Evolutionary conservation across 2,329 filamentous ascomycete genomes (phyloP).

Genomic region (Xylariaceae sp.): DNA sequence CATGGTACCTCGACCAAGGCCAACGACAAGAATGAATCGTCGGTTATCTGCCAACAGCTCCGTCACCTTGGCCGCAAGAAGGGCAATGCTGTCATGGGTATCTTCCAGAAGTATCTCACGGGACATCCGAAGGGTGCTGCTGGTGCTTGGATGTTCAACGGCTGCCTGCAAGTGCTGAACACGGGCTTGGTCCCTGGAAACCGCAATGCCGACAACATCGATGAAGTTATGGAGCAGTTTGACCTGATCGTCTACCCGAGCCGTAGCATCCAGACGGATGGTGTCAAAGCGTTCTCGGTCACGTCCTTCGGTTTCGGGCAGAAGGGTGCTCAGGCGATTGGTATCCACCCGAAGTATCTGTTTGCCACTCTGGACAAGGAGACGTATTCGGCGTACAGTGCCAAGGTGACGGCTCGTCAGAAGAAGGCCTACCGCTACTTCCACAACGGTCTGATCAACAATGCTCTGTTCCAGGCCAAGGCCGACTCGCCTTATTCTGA

Average conservation of each 20-base stretch:
- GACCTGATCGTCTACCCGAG: constrained; percentile 97
- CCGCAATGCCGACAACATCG: constrained; percentile 95
- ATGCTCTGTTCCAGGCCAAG: constrained; percentile 96
- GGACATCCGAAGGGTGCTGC: constrained; percentile 99
- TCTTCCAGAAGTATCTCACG: constrained; percentile 99
- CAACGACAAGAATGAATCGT: constrained; percentile 99
- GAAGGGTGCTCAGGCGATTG: constrained; percentile 95
- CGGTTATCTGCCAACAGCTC: constrained; percentile 93
- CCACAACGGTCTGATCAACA: constrained; percentile 97
- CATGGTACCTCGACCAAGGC: constrained; percentile 97
- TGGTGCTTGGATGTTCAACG: constrained; percentile 99
- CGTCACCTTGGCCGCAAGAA: constrained; percentile 90
- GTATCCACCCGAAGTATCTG: constrained; percentile 89
- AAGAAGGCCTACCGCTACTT: constrained; percentile 99
- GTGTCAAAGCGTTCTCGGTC: constrained; percentile 96
- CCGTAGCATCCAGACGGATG: constrained; percentile 91
- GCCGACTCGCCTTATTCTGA: constrained; percentile 83
- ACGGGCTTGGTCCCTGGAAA: constrained; percentile 91
- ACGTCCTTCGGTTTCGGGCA: constrained; percentile 99
- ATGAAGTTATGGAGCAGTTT: constrained; percentile 93
- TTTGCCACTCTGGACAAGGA: constrained; percentile 87
- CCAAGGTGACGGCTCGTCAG: constrained; percentile 85
- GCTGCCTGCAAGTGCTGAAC: constrained; percentile 91
- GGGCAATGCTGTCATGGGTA: constrained; percentile 90
- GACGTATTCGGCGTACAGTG: constrained; percentile 73